phyloP scores from a whole-genome alignment of 169 alveolate genomes.

The Plasmodium knowlesi region DNA sequence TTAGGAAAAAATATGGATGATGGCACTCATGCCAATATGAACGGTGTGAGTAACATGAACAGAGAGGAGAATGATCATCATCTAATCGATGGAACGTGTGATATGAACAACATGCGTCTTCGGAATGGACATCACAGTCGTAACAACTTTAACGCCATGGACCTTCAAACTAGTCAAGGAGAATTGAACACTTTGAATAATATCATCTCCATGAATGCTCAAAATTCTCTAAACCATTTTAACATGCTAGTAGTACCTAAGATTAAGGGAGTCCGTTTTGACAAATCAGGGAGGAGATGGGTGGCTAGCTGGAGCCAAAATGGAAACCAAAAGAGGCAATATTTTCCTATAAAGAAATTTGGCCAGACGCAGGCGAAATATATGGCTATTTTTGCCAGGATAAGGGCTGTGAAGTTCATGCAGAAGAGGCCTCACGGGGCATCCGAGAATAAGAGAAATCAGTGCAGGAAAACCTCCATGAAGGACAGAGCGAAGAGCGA shows the following conservation, averaged over 20 bases:
- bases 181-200: neutral
- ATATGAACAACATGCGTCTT: neutral
- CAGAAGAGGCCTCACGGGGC: slow-evolving; percentile 29
- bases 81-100: neutral
- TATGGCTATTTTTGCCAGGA: slow-evolving; percentile 85
- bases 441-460: neutral
- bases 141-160: neutral
- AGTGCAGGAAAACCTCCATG: neutral
- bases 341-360: slow-evolving; percentile 84
- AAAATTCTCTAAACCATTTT: neutral
- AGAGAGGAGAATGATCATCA: neutral
- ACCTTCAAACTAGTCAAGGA: neutral
- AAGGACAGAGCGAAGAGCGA: slow-evolving; percentile 15
- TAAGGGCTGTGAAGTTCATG: slow-evolving; percentile 80
- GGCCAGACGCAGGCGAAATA: slow-evolving; percentile 84
- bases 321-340: slow-evolving; percentile 86
- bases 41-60: neutral
- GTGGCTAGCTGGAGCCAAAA: slow-evolving; percentile 88
- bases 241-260: slow-evolving; percentile 43
- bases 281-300: slow-evolving; percentile 87
- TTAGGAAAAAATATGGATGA: neutral
- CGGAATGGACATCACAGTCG: neutral
- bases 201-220: neutral
- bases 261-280: slow-evolving; percentile 86
- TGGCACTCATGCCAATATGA: neutral